A percentile compares a stretch with the other conserved stretches of the same genome.
Evolutionary conservation across 148 eudicot genomes (phyloP).

Genomic region (Polygonum aviculare): DNA sequence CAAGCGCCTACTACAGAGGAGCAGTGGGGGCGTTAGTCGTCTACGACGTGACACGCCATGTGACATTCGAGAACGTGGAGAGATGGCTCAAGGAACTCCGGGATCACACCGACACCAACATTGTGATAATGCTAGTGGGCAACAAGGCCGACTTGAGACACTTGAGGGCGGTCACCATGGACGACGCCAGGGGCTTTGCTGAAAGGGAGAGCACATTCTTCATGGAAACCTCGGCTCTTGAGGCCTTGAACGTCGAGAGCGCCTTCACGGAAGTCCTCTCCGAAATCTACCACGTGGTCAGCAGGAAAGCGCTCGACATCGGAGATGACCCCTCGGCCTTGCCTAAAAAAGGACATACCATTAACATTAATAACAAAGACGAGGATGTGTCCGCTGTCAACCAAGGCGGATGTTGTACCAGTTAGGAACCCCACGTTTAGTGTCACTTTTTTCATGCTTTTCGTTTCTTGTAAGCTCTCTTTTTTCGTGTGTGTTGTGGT

Average conservation of each 20-base stretch:
- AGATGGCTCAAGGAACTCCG: slow-evolving; percentile 88
- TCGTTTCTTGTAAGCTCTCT: neutral
- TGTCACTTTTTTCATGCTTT: no score
- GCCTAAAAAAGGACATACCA: slow-evolving; percentile 66
- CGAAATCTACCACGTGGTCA: slow-evolving; percentile 61
- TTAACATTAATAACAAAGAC: slow-evolving; percentile 40
- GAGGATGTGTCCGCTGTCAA: slow-evolving; percentile 64
- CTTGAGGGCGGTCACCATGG: slow-evolving; percentile 53
- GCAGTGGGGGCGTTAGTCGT: slow-evolving; percentile 82
- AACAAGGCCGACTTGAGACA: slow-evolving; percentile 89
- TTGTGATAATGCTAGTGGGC: slow-evolving; percentile 78
- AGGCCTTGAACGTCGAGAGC: slow-evolving; percentile 62
- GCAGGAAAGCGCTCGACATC: slow-evolving; percentile 65
- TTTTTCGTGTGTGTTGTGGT: neutral
- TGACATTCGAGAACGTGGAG: slow-evolving; percentile 72
- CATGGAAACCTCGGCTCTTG: slow-evolving; percentile 87
- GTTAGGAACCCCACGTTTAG: slow-evolving; percentile 13
- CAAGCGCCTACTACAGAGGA: slow-evolving; percentile 87
- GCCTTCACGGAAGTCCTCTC: slow-evolving; percentile 73
- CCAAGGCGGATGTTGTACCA: slow-evolving; percentile 65
- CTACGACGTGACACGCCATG: slow-evolving; percentile 66
- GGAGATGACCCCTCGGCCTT: slow-evolving; percentile 54
- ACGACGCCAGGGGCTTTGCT: slow-evolving; percentile 50
- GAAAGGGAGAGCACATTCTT: slow-evolving; percentile 52
- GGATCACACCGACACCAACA: slow-evolving; percentile 60